Evolutionary conservation across 768 basidiomycete genomes (phyloP), one percentile per base, ranked within the genome.

Genomic region (Tubosaeta sp.): DNA sequence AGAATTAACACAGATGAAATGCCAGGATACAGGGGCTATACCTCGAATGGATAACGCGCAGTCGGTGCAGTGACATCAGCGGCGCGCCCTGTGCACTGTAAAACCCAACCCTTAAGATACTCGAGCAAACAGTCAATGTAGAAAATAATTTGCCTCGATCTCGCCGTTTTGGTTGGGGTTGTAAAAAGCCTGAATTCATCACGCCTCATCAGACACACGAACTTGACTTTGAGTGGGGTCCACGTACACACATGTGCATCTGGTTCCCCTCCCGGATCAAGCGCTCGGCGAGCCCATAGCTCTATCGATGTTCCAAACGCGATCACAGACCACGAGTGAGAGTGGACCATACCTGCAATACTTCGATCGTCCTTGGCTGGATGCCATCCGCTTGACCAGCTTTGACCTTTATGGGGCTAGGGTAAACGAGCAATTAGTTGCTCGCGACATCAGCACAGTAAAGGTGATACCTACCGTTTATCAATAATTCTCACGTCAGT

Each of bases 41-140:
- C 87, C 71, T 86, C 84, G 53, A 86, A 89, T 11, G 85, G 86
- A 66, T 78, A 90, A 18, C 86, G 76, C 2, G 86, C 85, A 21
- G 76, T 76, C 3, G 79, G 71, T 1, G 82, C 80, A 6, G 76
- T 78, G 22, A 88, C 75, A 59, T 86, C 83, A 14, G 83, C 72
- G 1, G 77, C 78, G 14, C 84, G 79, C 39, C 82, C 79, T 8
- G 81, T 82, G 16, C 83, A 73, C 85, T 88, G 57, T 0, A 25
- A 31, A 22, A 48, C 27, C 19, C 51, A 19, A n/a, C 6, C 41
- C n/a, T 24, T 51, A 22, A 56, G 45, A 40, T 18, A 36, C 25
- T 13, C 22, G 18, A 39, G 43, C 41, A 30, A 27, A 11, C 24
- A 12, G 11, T 6, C 21, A 44, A 16, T 18, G 12, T 18, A 14